A percentile compares a stretch with the other conserved stretches of the same genome.
These are phyloP conservation scores for Pythium angustatum DNA, from an alignment of 352 stramenopile genomes.

Conservation along the genomic window DNA sequence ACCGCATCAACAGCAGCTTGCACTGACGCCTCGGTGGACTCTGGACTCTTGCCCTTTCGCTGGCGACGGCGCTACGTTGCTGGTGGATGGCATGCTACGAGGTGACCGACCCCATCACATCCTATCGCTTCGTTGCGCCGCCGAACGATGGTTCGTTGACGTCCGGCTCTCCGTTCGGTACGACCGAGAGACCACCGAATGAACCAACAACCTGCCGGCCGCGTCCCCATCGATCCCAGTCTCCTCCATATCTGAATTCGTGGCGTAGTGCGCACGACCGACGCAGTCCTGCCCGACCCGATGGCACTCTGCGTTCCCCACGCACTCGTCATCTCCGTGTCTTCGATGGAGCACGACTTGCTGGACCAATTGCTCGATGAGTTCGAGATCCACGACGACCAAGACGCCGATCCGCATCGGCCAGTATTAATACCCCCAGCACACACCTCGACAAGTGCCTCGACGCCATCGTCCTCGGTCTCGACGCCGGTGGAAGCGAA, in stretches of 20 bases:
- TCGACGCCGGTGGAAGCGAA: conserved; percentile 1
- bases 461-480: not conserved
- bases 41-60: not conserved
- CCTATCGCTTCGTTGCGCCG: not conserved
- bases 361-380: conserved; percentile 20
- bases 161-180: conserved; percentile 1
- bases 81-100: not conserved
- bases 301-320: conserved; percentile 13
- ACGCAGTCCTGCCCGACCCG: not conserved
- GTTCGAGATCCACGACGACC: conserved; percentile 18
- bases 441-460: not conserved
- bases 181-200: not conserved
- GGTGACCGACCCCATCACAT: conserved; percentile 7
- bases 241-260: not conserved
- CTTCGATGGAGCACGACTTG: conserved; percentile 17
- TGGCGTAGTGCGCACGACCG: too few relatives aligned
- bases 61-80: not conserved
- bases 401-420: not conserved
- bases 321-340: conserved; percentile 10
- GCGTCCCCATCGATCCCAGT: not conserved
- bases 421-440: not conserved
- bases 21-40: not conserved
- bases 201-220: not conserved
- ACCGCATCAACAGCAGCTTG: not conserved
- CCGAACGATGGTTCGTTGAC: conserved; percentile 1